A percentile compares a stretch with the other conserved stretches of the same genome.
Conservation (phyloP, 305 asterid genomes). For the Fraxinus velutina region DNA sequence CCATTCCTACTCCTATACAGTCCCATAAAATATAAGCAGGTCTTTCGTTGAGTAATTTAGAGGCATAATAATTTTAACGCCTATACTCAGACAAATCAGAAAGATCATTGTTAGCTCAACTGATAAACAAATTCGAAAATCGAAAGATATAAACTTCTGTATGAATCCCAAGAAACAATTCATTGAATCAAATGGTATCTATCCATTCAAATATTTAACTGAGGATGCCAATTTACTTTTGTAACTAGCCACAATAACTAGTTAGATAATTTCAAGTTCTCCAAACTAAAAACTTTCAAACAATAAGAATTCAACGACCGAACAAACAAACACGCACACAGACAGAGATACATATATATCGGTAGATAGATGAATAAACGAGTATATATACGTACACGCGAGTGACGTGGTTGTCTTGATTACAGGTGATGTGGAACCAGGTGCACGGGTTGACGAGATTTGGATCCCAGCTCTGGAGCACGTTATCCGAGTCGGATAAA, state of each 20-base stretch:
- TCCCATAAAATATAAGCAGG: background rate
- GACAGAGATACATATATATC: background rate
- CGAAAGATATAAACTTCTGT: background rate
- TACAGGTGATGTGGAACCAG: slow-evolving; percentile 95
- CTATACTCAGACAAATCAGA: background rate
- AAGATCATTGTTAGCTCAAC: background rate
- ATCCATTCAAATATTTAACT: background rate
- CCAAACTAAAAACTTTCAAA: slow-evolving; percentile 4
- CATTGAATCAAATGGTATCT: background rate
- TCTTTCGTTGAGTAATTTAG: background rate
- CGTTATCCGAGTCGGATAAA: slow-evolving; percentile 76
- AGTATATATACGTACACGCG: slow-evolving; percentile 58
- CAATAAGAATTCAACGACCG: background rate
- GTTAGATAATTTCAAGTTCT: background rate
- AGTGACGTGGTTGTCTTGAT: slow-evolving; percentile 76
- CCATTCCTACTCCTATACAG: background rate
- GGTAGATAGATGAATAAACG: background rate
- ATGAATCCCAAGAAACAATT: background rate
- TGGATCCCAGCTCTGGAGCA: slow-evolving; percentile 97
- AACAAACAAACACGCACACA: background rate
- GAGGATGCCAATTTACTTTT: background rate
- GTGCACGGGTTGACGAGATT: slow-evolving; percentile 89
- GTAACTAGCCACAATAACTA: background rate
- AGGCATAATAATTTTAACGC: background rate
- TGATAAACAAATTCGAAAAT: background rate